Conservation (phyloP, 2,329 filamentous ascomycete genomes). For the Scolecobasidium constrictum region DNA sequence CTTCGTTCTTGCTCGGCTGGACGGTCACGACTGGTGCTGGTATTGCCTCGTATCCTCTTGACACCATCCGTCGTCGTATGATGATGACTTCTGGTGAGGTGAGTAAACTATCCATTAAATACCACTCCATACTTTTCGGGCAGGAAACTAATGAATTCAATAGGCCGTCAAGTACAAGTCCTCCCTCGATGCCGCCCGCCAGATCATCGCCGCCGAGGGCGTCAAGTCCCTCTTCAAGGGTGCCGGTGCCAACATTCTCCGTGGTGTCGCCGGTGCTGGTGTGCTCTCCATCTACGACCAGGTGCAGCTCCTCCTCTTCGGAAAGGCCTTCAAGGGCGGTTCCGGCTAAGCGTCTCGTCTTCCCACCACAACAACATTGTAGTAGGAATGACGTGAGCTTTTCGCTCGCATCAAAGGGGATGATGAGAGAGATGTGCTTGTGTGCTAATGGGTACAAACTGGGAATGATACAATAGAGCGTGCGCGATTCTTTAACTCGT, state of each 20-base stretch:
- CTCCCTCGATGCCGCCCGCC: constrained; percentile 86
- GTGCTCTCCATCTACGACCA: constrained; percentile 99
- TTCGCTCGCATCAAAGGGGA: not conserved
- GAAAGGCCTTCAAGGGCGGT: constrained; percentile 88
- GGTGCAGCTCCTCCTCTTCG: constrained; percentile 98
- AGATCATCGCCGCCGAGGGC: constrained; percentile 95
- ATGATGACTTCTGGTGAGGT: constrained; percentile 92
- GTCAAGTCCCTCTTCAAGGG: constrained; percentile 99
- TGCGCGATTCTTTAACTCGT: too few species aligned
- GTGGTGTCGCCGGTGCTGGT: constrained; percentile 99
- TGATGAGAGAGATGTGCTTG: too few species aligned
- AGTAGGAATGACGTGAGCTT: too few species aligned
- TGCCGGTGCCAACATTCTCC: constrained; percentile 99
- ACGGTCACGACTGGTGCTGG: constrained; percentile 98
- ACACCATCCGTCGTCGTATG: constrained; percentile 99
- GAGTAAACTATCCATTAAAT: constrained; percentile 25
- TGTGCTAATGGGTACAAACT: not conserved
- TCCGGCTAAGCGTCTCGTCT: constrained; percentile 27
- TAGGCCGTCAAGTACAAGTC: constrained; percentile 99
- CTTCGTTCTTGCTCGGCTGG: constrained; percentile 98
- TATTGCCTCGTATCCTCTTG: constrained; percentile 99
- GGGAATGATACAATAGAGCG: constrained; percentile 1
- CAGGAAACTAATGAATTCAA: constrained; percentile 13
- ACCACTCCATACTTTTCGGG: constrained; percentile 23
- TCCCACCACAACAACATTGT: constrained; percentile 1